phyloP scores from a whole-genome alignment of 768 basidiomycete genomes.

The Mycena galopus region DNA sequence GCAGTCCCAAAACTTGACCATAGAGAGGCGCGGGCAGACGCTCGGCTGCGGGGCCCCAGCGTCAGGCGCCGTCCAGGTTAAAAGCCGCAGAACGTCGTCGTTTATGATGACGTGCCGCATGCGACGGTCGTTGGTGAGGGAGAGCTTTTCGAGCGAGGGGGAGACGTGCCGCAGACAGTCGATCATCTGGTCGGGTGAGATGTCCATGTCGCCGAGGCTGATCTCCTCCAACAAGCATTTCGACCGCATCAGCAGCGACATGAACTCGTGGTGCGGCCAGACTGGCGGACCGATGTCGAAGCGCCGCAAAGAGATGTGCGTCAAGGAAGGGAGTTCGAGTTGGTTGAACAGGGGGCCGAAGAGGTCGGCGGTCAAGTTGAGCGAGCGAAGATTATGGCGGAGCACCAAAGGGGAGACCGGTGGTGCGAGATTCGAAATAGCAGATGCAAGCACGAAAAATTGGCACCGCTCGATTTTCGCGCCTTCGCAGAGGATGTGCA shows the following conservation, averaged over 20 bases:
- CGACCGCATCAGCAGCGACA: slow-evolving; percentile 41
- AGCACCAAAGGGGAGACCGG: slow-evolving; percentile 15
- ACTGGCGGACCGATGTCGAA: slow-evolving; percentile 35
- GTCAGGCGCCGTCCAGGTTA: slow-evolving; percentile 27
- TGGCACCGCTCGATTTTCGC: slow-evolving; percentile 27
- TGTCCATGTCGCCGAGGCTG: slow-evolving; percentile 35
- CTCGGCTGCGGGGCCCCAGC: slow-evolving; percentile 12
- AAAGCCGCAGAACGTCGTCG: slow-evolving; percentile 35
- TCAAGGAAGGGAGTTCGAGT: slow-evolving; percentile 43
- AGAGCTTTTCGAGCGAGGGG: slow-evolving; percentile 33
- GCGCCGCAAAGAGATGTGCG: slow-evolving; percentile 36
- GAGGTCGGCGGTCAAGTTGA: slow-evolving; percentile 40
- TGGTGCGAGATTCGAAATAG: slow-evolving; percentile 1
- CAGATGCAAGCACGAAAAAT: slow-evolving; percentile 34
- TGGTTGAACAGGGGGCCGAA: slow-evolving; percentile 39
- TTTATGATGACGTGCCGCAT: slow-evolving; percentile 33
- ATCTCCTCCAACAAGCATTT: slow-evolving; percentile 36
- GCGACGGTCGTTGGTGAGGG: slow-evolving; percentile 33
- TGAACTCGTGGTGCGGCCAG: slow-evolving; percentile 44
- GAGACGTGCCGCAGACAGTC: slow-evolving; percentile 32
- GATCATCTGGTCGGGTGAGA: slow-evolving; percentile 32
- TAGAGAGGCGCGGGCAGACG: slow-evolving; percentile 40
- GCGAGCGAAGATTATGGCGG: slow-evolving; percentile 38
- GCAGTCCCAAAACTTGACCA: slow-evolving; percentile 44
- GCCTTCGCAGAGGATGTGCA: slow-evolving; percentile 38